These are phyloP conservation scores for Cornus florida DNA, from an alignment of 148 eudicot genomes.

Conservation along the genomic window DNA sequence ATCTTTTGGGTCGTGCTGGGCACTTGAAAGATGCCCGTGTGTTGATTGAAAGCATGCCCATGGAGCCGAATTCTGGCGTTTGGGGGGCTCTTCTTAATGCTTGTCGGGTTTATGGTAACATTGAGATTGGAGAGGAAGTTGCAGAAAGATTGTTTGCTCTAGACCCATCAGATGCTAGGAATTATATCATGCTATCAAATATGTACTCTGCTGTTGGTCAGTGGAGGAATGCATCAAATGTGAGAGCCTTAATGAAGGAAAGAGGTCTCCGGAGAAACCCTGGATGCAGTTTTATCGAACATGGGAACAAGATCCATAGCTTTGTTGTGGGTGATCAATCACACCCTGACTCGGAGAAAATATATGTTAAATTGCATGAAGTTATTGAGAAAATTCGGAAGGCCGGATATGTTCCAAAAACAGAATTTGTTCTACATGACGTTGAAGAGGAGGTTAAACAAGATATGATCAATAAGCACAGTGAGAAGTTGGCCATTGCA, in stretches of 20 bases:
- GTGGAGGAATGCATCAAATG: conserved; percentile 40
- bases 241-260: conserved; percentile 41
- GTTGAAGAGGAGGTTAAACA: conserved; percentile 39
- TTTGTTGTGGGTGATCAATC: conserved; percentile 43
- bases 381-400: conserved; percentile 24
- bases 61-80: conserved; percentile 43
- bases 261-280: conserved; percentile 19
- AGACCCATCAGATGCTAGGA: conserved; percentile 34
- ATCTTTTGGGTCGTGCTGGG: conserved; percentile 46
- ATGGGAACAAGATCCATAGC: conserved; percentile 27
- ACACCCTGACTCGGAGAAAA: conserved; percentile 36
- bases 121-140: conserved; percentile 44
- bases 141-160: conserved; percentile 39
- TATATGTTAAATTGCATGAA: conserved; percentile 39
- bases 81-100: conserved; percentile 54
- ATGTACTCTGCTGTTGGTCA: conserved; percentile 43
- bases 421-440: conserved; percentile 40
- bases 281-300: conserved; percentile 44
- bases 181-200: conserved; percentile 40
- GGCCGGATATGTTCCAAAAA: conserved; percentile 35
- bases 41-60: conserved; percentile 41
- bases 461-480: conserved; percentile 44
- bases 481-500: conserved; percentile 54
- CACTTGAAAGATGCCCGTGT: conserved; percentile 30
- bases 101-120: conserved; percentile 36